Evolutionary conservation across 1,284 basidiomycete species (phyloP), one percentile per base, ranked within the genome.

Genomic region (Ustilago tritici): DNA sequence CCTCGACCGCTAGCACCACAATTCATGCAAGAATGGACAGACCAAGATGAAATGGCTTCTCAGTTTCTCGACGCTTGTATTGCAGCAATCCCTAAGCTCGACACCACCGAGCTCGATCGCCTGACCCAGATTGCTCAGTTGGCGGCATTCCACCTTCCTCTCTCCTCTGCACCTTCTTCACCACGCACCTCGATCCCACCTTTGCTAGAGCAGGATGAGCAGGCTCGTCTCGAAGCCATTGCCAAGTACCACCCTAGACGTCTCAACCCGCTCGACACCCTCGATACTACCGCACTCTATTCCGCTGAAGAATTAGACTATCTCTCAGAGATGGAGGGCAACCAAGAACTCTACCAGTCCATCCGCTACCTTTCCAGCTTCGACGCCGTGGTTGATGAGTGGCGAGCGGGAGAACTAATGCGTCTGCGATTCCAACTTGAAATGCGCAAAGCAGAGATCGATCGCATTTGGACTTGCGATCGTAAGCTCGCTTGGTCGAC

Each of bases 381-480:
- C 41, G 75, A 77, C 61, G 57, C 73, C 4, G 64, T 77, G 4
- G 63, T 77, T 3, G 75, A 77, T 28, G 70, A 73, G 15, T 77
- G 75, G 75, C 41, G 75, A 28, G 70, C 75, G 2, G 67, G 61
- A 28, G 70, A 73, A 50, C 58, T 77, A 31, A 46, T 67, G 11
- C 56, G 64, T 4, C 53, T 77, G 6, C 63, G 75, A n/a, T 34
- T 70, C 53, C 70, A 77, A 61, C 58, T 77, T 11, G 66, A 77
- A 57, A 64, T 67, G 64, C 70, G 75, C 34, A 68, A 64, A 41
- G 65, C 64, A n/a, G 70, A 77, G 50, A 57, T 77, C 15, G 75
- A 58, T 5, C 70, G 75, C 28, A 73, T 77, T 35, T 70, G 70
- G 70, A 62, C 66, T 23, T 73, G 70, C 64, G 75, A 77, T 47